Base-by-base conservation (phyloP, 2,329 filamentous ascomycete species). In the Fusarium nisikadoi region DNA sequence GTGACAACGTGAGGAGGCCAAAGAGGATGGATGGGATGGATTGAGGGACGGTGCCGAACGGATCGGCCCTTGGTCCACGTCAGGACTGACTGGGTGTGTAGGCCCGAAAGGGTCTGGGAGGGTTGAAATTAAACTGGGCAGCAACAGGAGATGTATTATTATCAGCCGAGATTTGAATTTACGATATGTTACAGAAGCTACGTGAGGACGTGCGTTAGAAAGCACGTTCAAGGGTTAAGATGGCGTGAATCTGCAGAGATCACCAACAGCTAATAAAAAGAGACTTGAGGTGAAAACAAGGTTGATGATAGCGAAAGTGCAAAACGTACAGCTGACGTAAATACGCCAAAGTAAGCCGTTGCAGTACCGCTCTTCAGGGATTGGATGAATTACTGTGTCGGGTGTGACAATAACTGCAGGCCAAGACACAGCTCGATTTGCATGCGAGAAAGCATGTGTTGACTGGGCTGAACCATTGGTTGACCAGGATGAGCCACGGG, bases 1-100 rank as follows among this genome's bases (percentile, higher is more conserved):
- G 39, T 45, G 43, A 47, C 43, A 62, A 43, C 54, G 13, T 53
- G 65, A 61, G 65, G 60, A 59, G 50, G 31, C 58, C 70, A 36
- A 62, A 58, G 55, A 62, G 45, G 29, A 47, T 55, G 53, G 50
- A 36, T 39, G 36, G 38, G 53, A 46, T 56, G 39, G 39, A n/a
- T 25, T 33, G 52, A 47, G 29, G 31, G 65, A 70, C 45, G 62
- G 71, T 57, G 70, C 72, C 67, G 71, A 68, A 71, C 75, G 75
- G 75, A 75, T 73, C 75, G 75, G 74, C 72, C 75, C 75, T 77
- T 75, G 74, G 60, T 69, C 75, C 74, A 77, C 75, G 75, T 75
- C 73, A 74, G 68, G 59, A 50, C 62, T 49, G 72, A 46, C 58
- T 62, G 63, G 68, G 65, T 57, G 65, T 57, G 68, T 66, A 65